Evolutionary conservation across 164 flowering plant species (phyloP).

Genomic region (Buxus sempervirens): DNA sequence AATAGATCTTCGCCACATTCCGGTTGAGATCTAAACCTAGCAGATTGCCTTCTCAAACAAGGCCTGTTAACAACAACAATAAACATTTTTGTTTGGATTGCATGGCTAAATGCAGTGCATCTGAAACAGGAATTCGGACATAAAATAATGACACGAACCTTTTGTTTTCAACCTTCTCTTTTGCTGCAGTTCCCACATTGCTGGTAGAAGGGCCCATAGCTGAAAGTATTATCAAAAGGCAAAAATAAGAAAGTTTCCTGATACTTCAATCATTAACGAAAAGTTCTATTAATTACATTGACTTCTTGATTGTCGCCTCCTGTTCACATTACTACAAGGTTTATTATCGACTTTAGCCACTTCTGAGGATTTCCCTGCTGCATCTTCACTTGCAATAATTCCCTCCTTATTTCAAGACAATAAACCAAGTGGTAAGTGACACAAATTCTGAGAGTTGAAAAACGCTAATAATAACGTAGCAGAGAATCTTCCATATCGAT

Average conservation of each 20-base stretch:
- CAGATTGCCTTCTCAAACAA: slow-evolving; percentile 63
- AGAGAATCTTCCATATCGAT: too few species aligned
- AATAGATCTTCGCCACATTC: slow-evolving; percentile 46
- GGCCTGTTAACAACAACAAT: slow-evolving; percentile 25
- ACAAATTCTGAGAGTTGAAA: too few species aligned
- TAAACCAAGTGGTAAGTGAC: slow-evolving; percentile 9
- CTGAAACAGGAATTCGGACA: background rate
- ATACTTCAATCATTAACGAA: background rate
- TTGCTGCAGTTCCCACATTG: slow-evolving; percentile 24
- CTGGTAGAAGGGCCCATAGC: slow-evolving; percentile 40
- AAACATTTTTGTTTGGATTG: background rate
- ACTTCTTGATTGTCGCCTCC: slow-evolving; percentile 32
- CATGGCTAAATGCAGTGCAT: background rate
- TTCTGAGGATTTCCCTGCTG: slow-evolving; percentile 12
- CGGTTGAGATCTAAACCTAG: slow-evolving; percentile 31
- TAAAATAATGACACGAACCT: background rate
- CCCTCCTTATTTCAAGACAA: slow-evolving; percentile 22
- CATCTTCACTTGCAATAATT: slow-evolving; percentile 16
- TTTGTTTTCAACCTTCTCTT: slow-evolving; percentile 25
- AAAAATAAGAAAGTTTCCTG: background rate
- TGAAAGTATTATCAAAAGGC: slow-evolving; percentile 23
- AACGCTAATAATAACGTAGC: too few species aligned
- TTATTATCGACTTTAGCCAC: slow-evolving; percentile 16
- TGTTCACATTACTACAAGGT: slow-evolving; percentile 18
- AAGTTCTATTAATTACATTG: slow-evolving; percentile 36